A percentile compares a stretch with the other conserved stretches of the same genome.
phyloP scores from a whole-genome alignment of 768 basidiomycete species.

The Rossbeevera mucosa region DNA sequence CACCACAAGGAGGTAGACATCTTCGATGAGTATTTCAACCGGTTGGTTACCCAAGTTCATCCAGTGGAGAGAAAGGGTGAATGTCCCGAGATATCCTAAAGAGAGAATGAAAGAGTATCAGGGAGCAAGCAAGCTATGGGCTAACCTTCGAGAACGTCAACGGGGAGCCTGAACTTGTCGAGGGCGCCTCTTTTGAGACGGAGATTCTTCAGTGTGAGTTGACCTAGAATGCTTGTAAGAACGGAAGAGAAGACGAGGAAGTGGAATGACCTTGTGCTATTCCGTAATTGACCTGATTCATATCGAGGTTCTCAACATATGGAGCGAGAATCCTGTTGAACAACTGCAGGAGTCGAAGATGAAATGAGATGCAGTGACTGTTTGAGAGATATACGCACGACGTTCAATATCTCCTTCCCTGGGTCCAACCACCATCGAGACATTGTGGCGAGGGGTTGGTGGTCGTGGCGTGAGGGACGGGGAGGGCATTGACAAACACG shows the following conservation, averaged over 20 bases:
- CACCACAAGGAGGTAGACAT: conserved; percentile 90
- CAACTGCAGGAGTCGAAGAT: conserved; percentile 37
- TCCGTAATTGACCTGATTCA: conserved; percentile 92
- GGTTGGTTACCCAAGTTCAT: conserved; percentile 86
- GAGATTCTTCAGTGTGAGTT: conserved; percentile 73
- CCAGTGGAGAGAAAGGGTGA: conserved; percentile 85
- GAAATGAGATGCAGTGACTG: neutral
- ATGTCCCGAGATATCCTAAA: conserved; percentile 78
- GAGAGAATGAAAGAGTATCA: neutral
- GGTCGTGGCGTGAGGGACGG: neutral
- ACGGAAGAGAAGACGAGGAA: neutral
- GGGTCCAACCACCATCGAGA: conserved; percentile 75
- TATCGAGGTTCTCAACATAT: conserved; percentile 94
- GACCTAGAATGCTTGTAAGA: conserved; percentile 42
- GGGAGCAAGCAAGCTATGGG: neutral
- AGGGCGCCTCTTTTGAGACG: conserved; percentile 89
- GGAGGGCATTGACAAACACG: conserved; percentile 30
- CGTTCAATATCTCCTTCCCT: conserved; percentile 77
- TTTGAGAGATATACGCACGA: conserved; percentile 38
- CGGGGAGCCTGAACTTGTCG: conserved; percentile 92
- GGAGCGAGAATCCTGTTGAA: conserved; percentile 91
- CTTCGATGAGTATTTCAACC: conserved; percentile 86
- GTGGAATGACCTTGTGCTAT: conserved; percentile 67
- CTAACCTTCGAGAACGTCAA: conserved; percentile 90
- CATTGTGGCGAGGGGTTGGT: conserved; percentile 40